Evolutionary conservation across 805 yeast species (phyloP).

Genomic region (Saccharomycopsis synnaedendra): DNA sequence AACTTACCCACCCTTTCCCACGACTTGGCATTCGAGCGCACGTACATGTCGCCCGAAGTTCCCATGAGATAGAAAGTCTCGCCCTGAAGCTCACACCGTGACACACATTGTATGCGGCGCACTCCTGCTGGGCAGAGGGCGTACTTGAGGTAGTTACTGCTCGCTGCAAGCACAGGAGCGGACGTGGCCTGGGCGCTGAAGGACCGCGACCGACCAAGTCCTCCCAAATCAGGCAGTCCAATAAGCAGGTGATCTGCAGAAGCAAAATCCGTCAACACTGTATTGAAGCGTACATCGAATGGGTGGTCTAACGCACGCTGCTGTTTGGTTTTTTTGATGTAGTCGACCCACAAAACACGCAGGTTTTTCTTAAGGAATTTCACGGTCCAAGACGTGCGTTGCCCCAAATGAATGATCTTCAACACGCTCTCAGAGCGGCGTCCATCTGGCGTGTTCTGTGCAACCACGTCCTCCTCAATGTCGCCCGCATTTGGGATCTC

Average conservation of each 20-base stretch:
- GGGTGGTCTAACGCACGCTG: not conserved
- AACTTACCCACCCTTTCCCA: conserved; percentile 10
- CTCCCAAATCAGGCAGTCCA: not conserved
- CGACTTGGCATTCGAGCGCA: conserved; percentile 2
- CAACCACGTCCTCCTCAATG: not conserved
- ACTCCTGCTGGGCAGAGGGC: not conserved
- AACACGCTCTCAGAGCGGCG: conserved; percentile 1
- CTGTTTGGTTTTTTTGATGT: conserved; percentile 2
- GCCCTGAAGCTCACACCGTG: not conserved
- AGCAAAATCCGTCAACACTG: conserved; percentile 1
- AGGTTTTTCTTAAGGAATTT: conserved; percentile 3
- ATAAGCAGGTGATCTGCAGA: not conserved
- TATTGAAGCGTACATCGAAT: conserved; percentile 1
- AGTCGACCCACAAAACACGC: conserved; percentile 8
- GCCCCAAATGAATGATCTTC: conserved; percentile 11
- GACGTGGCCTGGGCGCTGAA: not conserved
- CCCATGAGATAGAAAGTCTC: conserved; percentile 8
- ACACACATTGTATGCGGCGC: not conserved
- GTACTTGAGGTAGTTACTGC: not conserved
- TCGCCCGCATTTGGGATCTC: conserved; percentile 7
- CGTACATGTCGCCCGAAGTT: conserved; percentile 4
- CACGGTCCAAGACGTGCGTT: conserved; percentile 6
- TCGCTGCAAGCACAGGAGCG: conserved; percentile 1
- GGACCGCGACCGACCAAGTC: not conserved
- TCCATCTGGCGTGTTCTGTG: not conserved